Conservation (phyloP, 176 grass and related monocot genomes). For the Bothriochloa decipiens region DNA sequence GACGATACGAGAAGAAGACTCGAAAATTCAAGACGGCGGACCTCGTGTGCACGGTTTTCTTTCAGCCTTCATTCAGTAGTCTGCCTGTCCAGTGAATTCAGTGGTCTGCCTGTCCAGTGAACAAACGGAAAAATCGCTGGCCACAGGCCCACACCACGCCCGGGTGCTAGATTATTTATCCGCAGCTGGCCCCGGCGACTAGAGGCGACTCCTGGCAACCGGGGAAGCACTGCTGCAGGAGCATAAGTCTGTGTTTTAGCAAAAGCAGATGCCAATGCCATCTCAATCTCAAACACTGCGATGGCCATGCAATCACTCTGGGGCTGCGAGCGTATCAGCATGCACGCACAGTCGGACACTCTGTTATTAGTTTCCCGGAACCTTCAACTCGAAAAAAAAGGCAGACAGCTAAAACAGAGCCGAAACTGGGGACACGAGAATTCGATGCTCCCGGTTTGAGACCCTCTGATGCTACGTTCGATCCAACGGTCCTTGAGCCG, state of each 20-base stretch:
- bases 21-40: not conserved
- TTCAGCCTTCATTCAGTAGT: not conserved
- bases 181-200: not conserved
- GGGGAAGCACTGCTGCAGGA: not conserved
- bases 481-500: not conserved
- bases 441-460: slow-evolving; percentile 4
- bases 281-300: not conserved
- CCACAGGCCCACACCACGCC: not conserved
- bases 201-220: no score
- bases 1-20: not conserved
- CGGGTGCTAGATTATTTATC: not conserved
- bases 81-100: not conserved
- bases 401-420: not conserved
- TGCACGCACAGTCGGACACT: not conserved
- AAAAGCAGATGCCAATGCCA: not conserved
- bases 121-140: not conserved
- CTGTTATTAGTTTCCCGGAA: not conserved
- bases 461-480: not conserved
- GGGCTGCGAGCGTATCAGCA: not conserved
- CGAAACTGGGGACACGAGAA: slow-evolving; percentile 6
- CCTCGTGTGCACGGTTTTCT: not conserved
- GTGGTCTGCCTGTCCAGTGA: not conserved
- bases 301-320: not conserved
- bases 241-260: not conserved
- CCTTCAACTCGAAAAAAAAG: not conserved